These are phyloP conservation scores for Ganoderma resinaceum DNA, from an alignment of 1,284 basidiomycete species.

Conservation along the genomic window DNA sequence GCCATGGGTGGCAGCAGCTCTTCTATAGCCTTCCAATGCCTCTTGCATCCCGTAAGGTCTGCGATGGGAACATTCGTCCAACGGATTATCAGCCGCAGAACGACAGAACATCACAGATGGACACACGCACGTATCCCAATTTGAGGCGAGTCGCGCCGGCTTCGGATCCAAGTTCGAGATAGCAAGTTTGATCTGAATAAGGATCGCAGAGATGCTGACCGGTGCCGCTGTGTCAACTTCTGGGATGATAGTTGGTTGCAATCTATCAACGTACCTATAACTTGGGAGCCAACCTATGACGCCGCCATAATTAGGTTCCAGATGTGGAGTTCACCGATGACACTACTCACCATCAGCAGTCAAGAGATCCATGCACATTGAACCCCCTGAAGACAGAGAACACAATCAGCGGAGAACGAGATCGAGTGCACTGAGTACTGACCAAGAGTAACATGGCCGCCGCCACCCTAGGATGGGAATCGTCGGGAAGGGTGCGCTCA, in stretches of 20 bases:
- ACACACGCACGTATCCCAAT: conserved; percentile 41
- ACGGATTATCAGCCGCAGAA: background rate
- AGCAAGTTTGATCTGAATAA: conserved; percentile 69
- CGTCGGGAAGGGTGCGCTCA: background rate
- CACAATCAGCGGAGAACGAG: background rate
- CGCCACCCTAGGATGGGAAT: conserved; percentile 51
- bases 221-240: conserved; percentile 13
- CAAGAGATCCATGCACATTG: conserved; percentile 73
- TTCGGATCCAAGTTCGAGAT: conserved; percentile 65
- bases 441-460: conserved; percentile 70
- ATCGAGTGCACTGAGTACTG: conserved; percentile 22
- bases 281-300: conserved; percentile 67
- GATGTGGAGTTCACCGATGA: background rate
- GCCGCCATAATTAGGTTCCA: background rate
- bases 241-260: background rate
- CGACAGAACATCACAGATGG: background rate
- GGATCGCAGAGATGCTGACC: conserved; percentile 60
- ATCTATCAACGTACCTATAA: conserved; percentile 51
- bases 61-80: conserved; percentile 14
- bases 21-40: conserved; percentile 60
- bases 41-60: conserved; percentile 59
- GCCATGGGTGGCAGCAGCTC: conserved; percentile 62
- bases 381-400: conserved; percentile 51
- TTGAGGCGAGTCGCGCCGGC: conserved; percentile 57
- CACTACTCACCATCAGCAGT: conserved; percentile 59